Evolutionary conservation across 768 basidiomycete species (phyloP).

Genomic region (Cyclocybe cylindracea): DNA sequence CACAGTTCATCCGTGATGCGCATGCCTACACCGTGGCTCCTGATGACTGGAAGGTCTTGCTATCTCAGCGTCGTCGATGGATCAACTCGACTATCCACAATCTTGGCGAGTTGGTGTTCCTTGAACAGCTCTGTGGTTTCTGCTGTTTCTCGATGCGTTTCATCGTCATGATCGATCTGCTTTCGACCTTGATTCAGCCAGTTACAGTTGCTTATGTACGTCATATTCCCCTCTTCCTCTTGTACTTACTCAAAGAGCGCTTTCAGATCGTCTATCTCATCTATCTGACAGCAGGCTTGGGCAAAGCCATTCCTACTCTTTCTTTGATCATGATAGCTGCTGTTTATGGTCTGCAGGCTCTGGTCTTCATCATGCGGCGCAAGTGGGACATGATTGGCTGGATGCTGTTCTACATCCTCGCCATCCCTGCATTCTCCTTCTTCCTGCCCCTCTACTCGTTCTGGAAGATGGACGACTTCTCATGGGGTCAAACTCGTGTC

Average conservation of each 20-base stretch:
- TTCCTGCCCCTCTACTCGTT: conserved; percentile 92
- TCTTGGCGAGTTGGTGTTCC: conserved; percentile 87
- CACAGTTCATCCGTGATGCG: conserved; percentile 93
- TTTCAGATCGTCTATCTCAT: conserved; percentile 84
- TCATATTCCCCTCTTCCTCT: conserved; percentile 18
- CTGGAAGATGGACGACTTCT: conserved; percentile 99
- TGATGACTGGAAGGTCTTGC: conserved; percentile 89
- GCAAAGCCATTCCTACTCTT: conserved; percentile 70
- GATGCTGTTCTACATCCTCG: conserved; percentile 95
- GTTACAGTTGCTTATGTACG: conserved; percentile 89
- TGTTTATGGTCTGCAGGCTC: conserved; percentile 91
- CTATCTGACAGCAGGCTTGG: conserved; percentile 69
- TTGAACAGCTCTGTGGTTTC: conserved; percentile 93
- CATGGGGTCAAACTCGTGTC: conserved; percentile 91
- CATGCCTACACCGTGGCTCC: conserved; percentile 95
- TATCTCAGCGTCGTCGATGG: conserved; percentile 98
- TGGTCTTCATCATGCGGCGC: conserved; percentile 88
- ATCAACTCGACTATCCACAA: conserved; percentile 99
- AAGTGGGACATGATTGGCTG: conserved; percentile 99
- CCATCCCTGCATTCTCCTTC: conserved; percentile 93
- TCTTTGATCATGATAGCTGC: conserved; percentile 93
- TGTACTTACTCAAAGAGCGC: background rate
- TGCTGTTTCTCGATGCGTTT: conserved; percentile 99
- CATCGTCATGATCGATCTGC: conserved; percentile 93
- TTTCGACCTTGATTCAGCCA: conserved; percentile 84